Evolutionary conservation across 2,329 filamentous ascomycete species (phyloP).

Genomic region (Penicillium psychrosexuale): DNA sequence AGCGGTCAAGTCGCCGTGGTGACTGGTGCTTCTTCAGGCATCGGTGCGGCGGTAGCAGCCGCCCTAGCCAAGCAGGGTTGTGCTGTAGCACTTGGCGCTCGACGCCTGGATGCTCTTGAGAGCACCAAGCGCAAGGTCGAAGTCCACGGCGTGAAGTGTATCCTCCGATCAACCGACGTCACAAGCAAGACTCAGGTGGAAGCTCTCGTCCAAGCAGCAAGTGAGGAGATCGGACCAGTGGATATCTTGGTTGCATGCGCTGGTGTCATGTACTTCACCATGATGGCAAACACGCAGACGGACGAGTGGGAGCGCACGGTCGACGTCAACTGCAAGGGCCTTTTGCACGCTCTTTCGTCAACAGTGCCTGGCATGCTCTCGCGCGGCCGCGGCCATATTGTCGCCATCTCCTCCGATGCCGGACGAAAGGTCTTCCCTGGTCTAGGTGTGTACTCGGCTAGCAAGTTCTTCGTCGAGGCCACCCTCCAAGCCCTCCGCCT

Average conservation of each 20-base stretch:
- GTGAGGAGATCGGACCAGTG: constrained; percentile 64
- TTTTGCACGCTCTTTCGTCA: constrained; percentile 68
- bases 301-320: constrained; percentile 80
- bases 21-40: constrained; percentile 77
- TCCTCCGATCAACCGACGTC: constrained; percentile 69
- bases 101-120: constrained; percentile 67
- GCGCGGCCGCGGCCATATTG: constrained; percentile 67
- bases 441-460: constrained; percentile 75
- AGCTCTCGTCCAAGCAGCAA: constrained; percentile 58
- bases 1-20: constrained; percentile 69
- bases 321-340: constrained; percentile 82
- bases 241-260: constrained; percentile 79
- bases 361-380: constrained; percentile 69
- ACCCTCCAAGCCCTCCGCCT: constrained; percentile 71
- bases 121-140: constrained; percentile 61
- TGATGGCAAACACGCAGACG: constrained; percentile 73
- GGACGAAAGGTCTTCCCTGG: constrained; percentile 80
- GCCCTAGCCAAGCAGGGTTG: constrained; percentile 69
- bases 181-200: constrained; percentile 65
- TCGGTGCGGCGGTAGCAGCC: constrained; percentile 69
- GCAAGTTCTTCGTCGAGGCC: constrained; percentile 82
- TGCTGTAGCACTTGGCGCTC: constrained; percentile 68
- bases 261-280: constrained; percentile 84
- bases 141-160: constrained; percentile 59
- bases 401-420: constrained; percentile 78